Evolutionary conservation across 2,329 filamentous ascomycete species (phyloP), one percentile per base, ranked within the genome.

Genomic region (Geoglossum cookeanum): DNA sequence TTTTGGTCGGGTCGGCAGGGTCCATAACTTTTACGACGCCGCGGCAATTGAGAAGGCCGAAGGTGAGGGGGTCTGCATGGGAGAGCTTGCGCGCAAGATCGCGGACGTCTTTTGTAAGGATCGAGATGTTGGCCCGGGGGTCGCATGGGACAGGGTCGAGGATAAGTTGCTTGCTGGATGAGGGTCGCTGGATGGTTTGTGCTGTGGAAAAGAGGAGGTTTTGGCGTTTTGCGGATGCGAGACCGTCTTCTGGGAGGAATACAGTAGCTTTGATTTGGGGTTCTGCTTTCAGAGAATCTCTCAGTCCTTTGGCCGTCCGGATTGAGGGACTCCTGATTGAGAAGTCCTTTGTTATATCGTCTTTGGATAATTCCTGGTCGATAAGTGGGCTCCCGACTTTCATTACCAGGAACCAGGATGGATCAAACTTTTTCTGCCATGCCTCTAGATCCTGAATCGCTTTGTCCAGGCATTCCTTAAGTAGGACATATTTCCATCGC

Each of bases 391-490:
- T 61, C 11, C 60, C 58, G 9, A 65, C 59, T n/a, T 56, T 61
- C 42, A 65, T 62, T 15, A 70, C 64, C 15, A 70, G 56, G 48
- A 63, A 69, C 65, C 67, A 70, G 0, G 67, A 65, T n/a, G 64
- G 64, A 47, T 68, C 63, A 44, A 68, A 68, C 32, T 59, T 58
- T 1, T 57, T 58, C 58, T 68, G 65, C 69, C 69, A 71, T 27
- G 53, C 59, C 33, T 65, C 64, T 1, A 70, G 53, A 4, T 66
- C 68, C 42, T 62, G 59, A 52, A 71, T 66, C 1, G 59, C 57
- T 42, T 62, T 61, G 32, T 66, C 62, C 4, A 68, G 59, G 59
- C 58, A 30, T 55, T 60, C 55, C 59, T 66, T 61, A 47, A 63
- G 55, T 44, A 58, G 56, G 53, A 58, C 57, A 59, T 59, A 64